Percentiles rank a stretch among this genome's conserved stretches.
Evolutionary conservation across 2,329 filamentous ascomycete genomes (phyloP).

Genomic region (Periconia sp.): DNA sequence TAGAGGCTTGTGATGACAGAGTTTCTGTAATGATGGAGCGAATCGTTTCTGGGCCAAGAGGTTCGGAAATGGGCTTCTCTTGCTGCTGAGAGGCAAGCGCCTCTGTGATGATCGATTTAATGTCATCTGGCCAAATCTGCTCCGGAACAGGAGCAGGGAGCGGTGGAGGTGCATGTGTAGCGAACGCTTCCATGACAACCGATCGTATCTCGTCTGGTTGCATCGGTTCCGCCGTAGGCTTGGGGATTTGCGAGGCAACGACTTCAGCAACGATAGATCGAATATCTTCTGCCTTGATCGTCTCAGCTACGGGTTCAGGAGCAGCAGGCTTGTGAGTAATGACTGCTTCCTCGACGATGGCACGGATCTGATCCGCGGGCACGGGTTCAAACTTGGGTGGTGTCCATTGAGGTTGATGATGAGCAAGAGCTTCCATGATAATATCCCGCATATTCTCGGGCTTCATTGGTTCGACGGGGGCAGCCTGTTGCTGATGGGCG

Average conservation of each 20-base stretch:
- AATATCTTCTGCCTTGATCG: constrained; percentile 36
- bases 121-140: constrained; percentile 48
- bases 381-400: constrained; percentile 34
- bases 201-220: constrained; percentile 30
- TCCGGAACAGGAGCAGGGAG: constrained; percentile 30
- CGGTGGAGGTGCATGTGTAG: constrained; percentile 33
- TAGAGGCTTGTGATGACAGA: not conserved
- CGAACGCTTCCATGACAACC: constrained; percentile 38
- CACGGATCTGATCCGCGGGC: constrained; percentile 73
- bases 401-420: constrained; percentile 28
- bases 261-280: constrained; percentile 32
- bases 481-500: constrained; percentile 45
- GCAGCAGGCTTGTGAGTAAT: constrained; percentile 46
- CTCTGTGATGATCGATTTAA: constrained; percentile 64
- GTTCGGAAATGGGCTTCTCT: constrained; percentile 18
- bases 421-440: constrained; percentile 33
- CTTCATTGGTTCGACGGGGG: constrained; percentile 15
- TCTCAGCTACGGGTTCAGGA: constrained; percentile 20
- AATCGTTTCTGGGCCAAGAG: constrained; percentile 31
- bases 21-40: constrained; percentile 36
- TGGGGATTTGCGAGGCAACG: constrained; percentile 21
- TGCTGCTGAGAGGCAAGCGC: constrained; percentile 59
- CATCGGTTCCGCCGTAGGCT: constrained; percentile 20
- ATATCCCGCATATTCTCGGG: constrained; percentile 25
- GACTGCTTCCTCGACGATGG: constrained; percentile 68